Conservation (phyloP, 257 asterid species). For the Misopates orontium region DNA sequence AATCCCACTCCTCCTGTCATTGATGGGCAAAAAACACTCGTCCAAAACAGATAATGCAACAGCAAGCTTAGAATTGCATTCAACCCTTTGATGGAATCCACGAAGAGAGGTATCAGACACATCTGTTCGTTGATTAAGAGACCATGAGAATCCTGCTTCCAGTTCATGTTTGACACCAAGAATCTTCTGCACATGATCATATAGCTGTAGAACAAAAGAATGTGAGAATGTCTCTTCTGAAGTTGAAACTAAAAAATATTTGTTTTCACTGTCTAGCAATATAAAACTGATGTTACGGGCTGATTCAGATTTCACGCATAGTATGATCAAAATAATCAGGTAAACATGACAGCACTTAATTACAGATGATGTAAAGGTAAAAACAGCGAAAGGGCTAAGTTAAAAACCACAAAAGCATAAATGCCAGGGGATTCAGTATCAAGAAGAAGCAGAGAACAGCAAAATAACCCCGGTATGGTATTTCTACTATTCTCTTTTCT, state of each 20-base stretch:
- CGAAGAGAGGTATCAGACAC: constrained; percentile 59
- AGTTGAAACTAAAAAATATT: constrained; percentile 10
- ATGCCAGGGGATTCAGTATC: too few species aligned
- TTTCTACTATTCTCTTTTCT: too few species aligned
- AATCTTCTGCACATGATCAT: constrained; percentile 77
- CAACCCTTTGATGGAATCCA: constrained; percentile 71
- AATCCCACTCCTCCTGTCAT: constrained; percentile 88
- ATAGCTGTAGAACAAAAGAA: constrained; percentile 50
- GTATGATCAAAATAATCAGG: neutral
- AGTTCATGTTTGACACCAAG: constrained; percentile 86
- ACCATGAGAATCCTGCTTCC: constrained; percentile 92
- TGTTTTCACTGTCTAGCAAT: constrained; percentile 1
- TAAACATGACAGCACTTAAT: too few species aligned
- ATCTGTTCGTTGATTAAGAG: constrained; percentile 77
- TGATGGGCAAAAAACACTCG: constrained; percentile 91
- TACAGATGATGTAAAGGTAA: too few species aligned
- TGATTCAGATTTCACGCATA: constrained; percentile 4
- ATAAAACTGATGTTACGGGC: neutral
- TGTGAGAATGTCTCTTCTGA: constrained; percentile 11
- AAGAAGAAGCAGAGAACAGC: too few species aligned
- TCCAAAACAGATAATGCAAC: constrained; percentile 84
- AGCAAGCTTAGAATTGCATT: constrained; percentile 94
- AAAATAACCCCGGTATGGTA: too few species aligned
- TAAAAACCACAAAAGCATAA: too few species aligned
- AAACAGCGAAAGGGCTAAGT: too few species aligned